Conservation (phyloP, 805 yeast species). For the Saccharomycopsis fermentans region DNA sequence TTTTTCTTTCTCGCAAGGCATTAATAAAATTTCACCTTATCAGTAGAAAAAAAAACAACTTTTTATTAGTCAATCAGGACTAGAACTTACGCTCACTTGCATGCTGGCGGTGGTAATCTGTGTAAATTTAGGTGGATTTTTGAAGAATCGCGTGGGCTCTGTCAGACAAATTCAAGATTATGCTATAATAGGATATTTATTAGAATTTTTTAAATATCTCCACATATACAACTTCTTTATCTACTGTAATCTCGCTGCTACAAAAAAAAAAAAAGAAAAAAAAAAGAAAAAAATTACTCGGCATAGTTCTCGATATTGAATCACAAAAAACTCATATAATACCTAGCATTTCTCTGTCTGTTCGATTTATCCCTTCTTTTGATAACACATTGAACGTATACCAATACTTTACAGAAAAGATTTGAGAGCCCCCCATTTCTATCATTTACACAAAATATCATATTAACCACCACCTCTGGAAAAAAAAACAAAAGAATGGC, state of each 20-base stretch:
- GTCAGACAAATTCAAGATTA: neutral
- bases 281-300: neutral
- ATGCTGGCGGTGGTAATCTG: neutral
- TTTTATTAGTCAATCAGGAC: neutral
- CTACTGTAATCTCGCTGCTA: no score
- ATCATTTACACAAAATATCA: no score
- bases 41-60: neutral
- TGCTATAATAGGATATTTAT: neutral
- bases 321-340: neutral
- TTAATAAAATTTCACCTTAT: neutral
- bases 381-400: no score
- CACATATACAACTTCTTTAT: neutral
- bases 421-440: no score
- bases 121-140: neutral
- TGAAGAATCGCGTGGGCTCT: neutral
- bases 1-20: neutral
- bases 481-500: constrained; percentile 1
- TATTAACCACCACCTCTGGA: neutral
- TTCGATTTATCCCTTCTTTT: no score
- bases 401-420: no score
- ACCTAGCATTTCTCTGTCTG: neutral
- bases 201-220: no score
- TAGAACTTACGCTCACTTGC: neutral
- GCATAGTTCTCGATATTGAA: neutral
- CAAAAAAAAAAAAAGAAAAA: no score